These are phyloP conservation scores for Aristolochia contorta DNA, from an alignment of 164 flowering plant genomes.

Conservation along the genomic window DNA sequence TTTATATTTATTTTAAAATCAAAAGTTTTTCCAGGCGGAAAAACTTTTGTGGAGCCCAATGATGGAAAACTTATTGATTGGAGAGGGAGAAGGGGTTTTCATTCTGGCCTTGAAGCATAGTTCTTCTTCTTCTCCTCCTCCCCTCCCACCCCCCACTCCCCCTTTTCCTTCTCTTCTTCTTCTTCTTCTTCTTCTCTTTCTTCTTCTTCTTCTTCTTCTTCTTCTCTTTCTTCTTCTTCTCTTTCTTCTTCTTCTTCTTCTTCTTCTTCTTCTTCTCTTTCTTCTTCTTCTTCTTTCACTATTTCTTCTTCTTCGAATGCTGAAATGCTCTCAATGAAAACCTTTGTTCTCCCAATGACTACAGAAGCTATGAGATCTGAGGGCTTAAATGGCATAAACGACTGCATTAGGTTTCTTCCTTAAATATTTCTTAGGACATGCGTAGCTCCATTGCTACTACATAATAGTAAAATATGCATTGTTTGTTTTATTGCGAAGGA, in stretches of 20 bases:
- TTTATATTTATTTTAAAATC: too few relatives aligned
- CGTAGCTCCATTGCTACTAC: neutral
- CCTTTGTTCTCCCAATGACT: neutral
- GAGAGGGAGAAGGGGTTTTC: neutral
- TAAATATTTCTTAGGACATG: neutral
- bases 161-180: neutral
- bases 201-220: neutral
- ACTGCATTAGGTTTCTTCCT: neutral
- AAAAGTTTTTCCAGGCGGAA: neutral
- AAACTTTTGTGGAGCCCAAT: neutral
- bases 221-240: neutral
- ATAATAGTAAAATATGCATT: too few relatives aligned
- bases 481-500: neutral
- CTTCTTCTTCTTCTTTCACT: neutral
- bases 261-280: neutral
- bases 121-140: neutral
- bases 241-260: neutral
- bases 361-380: conserved; percentile 1
- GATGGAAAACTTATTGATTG: neutral
- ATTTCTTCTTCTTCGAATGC: too few relatives aligned
- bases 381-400: neutral
- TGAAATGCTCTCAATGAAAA: neutral
- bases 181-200: neutral
- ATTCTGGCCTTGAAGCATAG: neutral
- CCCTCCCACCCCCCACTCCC: neutral